phyloP scores from a whole-genome alignment of 257 asterid species.

The Solanum paucissectum region DNA sequence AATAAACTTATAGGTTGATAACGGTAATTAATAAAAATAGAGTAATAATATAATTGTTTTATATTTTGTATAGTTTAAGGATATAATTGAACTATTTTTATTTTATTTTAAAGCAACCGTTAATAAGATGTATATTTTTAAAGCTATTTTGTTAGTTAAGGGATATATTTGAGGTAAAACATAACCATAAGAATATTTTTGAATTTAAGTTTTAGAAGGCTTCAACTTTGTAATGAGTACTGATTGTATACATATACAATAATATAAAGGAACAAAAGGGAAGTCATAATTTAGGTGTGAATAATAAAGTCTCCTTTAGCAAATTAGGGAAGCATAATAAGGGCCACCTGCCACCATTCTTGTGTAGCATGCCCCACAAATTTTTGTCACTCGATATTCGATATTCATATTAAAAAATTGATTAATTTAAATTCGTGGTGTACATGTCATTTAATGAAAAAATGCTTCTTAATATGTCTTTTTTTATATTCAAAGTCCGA shows the following conservation, averaged over 20 bases:
- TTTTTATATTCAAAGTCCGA: not conserved
- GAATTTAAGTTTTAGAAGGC: not conserved
- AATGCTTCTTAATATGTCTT: not conserved
- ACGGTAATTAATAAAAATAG: too few species aligned
- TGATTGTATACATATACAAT: not conserved
- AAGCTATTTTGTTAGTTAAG: too few species aligned
- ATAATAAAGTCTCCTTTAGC: constrained; percentile 12
- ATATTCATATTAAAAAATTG: not conserved
- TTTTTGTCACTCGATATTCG: rapidly evolving
- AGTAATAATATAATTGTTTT: too few species aligned
- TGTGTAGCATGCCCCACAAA: not conserved
- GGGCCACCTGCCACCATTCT: constrained; percentile 10
- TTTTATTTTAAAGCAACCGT: too few species aligned
- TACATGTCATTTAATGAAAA: not conserved
- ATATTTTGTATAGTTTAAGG: too few species aligned
- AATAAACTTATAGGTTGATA: not conserved
- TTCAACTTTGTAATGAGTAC: constrained; percentile 17
- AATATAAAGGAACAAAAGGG: constrained; percentile 5
- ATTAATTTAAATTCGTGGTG: not conserved
- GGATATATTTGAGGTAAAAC: not conserved
- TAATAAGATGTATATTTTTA: too few species aligned
- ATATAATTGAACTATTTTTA: too few species aligned
- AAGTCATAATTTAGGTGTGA: constrained; percentile 7
- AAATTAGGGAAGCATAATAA: constrained; percentile 5
- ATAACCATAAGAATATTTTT: too few species aligned